Evolutionary conservation across 2,329 filamentous ascomycete genomes (phyloP), one percentile per base, ranked within the genome.

Genomic region (Alternaria gaisen): DNA sequence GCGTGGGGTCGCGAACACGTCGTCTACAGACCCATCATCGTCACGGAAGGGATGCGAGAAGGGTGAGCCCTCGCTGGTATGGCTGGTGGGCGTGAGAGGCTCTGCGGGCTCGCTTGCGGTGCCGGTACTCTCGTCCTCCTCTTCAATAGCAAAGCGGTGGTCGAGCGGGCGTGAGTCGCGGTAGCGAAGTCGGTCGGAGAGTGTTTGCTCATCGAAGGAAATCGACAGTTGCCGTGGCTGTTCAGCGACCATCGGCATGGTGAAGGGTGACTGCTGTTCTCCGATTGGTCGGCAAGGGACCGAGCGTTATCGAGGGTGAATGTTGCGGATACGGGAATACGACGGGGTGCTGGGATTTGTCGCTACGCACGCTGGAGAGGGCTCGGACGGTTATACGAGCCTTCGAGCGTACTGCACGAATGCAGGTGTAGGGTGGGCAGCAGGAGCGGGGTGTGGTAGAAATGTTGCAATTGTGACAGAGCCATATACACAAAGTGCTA

Each of bases 121-220:
- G 48, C 75, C 76, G 32, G 71, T 78, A 58, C 74, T 78, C 60
- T 79, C 77, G 64, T 79, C 76, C 60, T 78, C 77, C 60, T 79
- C 77, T 56, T 75, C 74, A 55, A 79, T 77, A 36, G 75, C 65
- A 36, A 67, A 58, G 18, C 72, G 72, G 44, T 63, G 69, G 20
- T 76, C 72, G 40, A 69, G 61, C 12, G 67, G 44, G 36, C 70
- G 72, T 14, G 73, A 74, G 41, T 75, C 73, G 51, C 71, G 71
- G 56, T 65, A 69, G 26, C 66, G 61, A 41, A 72, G 41, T 42
- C 65, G 67, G 43, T 71, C 66, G 4, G 69, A 60, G 22, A 72
- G 59, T 10, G 63, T 63, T 40, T 57, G 47, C 22, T 73, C 69
- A 51, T 71, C 66, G 53, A 67, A 66, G n/a, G 64, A 47, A 14